Percentiles rank a stretch among this genome's conserved stretches.
Conservation (phyloP, 208 protist species). For the Trypanosomatidae sp. region DNA sequence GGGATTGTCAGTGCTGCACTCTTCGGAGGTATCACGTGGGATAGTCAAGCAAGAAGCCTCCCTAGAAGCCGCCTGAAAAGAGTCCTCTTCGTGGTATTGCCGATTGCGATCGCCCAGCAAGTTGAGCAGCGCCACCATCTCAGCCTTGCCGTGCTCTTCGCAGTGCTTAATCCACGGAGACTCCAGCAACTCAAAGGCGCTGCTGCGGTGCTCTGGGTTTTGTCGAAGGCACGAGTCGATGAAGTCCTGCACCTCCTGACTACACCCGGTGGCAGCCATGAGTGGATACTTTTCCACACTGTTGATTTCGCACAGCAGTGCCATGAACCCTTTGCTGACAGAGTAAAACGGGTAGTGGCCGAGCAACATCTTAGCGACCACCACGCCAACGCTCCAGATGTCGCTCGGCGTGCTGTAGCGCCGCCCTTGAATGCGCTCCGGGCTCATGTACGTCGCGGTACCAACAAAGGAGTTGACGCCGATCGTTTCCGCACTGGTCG, state of each 20-base stretch:
- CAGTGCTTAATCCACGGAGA: constrained; percentile 78
- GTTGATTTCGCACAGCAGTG: constrained; percentile 70
- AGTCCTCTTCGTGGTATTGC: constrained; percentile 34
- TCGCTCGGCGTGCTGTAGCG: constrained; percentile 81
- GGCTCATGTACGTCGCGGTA: constrained; percentile 88
- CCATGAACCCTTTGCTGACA: constrained; percentile 78
- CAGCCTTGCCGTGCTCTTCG: constrained; percentile 46
- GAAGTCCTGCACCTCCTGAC: constrained; percentile 66
- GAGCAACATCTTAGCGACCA: constrained; percentile 66
- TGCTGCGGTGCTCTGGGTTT: constrained; percentile 61
- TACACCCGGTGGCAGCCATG: constrained; percentile 41
- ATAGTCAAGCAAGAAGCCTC: not conserved
- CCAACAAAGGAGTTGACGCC: constrained; percentile 87
- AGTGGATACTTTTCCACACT: constrained; percentile 57
- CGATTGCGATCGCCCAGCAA: constrained; percentile 45
- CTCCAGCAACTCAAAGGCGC: constrained; percentile 60
- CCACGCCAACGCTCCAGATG: constrained; percentile 88
- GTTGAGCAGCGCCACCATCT: constrained; percentile 48
- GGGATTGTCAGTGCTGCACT: not conserved
- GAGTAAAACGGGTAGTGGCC: constrained; percentile 73
- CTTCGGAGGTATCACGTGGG: not conserved
- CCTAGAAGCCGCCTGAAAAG: constrained; percentile 15
- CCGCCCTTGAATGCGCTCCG: constrained; percentile 80
- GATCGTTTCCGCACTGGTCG: constrained; percentile 82
- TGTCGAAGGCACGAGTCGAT: constrained; percentile 67